These are phyloP conservation scores for Tuber microsphaerosporum DNA, from an alignment of 495 filamentous ascomycete species.

Conservation along the genomic window DNA sequence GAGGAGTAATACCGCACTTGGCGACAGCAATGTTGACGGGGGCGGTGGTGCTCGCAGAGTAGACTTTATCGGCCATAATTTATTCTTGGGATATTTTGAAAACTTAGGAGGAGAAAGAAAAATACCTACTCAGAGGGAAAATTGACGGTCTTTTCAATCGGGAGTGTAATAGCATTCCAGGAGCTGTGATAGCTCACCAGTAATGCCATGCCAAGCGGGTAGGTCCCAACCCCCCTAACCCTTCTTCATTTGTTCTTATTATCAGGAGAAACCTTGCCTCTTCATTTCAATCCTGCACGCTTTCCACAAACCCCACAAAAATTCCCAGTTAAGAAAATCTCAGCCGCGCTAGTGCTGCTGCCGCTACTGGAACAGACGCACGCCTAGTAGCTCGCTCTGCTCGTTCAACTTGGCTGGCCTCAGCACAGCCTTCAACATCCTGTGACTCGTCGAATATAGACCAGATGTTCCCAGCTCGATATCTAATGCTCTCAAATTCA, in stretches of 20 bases:
- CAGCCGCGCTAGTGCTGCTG: too few relatives aligned
- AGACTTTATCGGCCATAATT: conserved; percentile 55
- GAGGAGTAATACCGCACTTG: conserved; percentile 56
- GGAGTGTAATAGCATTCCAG: neutral
- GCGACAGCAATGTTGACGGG: conserved; percentile 98
- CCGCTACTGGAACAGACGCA: too few relatives aligned
- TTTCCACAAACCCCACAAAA: too few relatives aligned
- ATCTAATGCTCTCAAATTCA: neutral
- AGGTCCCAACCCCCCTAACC: too few relatives aligned
- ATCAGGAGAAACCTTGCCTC: neutral
- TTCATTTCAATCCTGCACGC: neutral
- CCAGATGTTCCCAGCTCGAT: neutral
- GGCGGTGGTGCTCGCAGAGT: conserved; percentile 88
- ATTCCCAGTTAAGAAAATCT: too few relatives aligned
- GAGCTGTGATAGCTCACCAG: neutral
- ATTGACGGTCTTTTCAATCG: neutral
- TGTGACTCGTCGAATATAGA: too few relatives aligned
- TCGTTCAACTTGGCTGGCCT: too few relatives aligned
- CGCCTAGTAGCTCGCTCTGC: too few relatives aligned
- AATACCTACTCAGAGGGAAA: neutral
- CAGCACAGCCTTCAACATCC: too few relatives aligned
- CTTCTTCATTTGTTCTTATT: too few relatives aligned
- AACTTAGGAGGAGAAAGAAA: neutral
- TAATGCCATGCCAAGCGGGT: too few relatives aligned
- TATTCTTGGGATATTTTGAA: conserved; percentile 7